Base-by-base conservation (phyloP, 2,329 filamentous ascomycete genomes). In the Ophiostoma angusticollis region DNA sequence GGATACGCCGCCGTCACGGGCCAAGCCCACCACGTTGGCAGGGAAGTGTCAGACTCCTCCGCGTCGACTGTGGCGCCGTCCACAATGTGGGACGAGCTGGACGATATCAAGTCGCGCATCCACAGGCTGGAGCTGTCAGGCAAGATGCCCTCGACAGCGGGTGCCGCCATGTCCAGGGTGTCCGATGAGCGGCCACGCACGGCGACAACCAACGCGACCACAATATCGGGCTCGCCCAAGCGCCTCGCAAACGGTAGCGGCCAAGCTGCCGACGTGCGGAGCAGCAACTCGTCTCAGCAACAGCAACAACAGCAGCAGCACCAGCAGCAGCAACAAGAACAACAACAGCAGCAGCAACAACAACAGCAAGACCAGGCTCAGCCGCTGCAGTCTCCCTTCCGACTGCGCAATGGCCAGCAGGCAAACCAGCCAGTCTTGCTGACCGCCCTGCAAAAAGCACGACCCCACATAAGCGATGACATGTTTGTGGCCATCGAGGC, bases 11-110 rank as follows among this genome's bases (percentile, higher is more conserved):
- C 23, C 23, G 23, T 11, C 23, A 11, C 2, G 13, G 32, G 22
- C 13, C 67, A 68, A 31, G 51, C 54, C 16, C 54, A 55, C 30
- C 62, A 71, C 42, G 61, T 58, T 14, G 33, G 17, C 3, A 49
- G 64, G 21, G 78, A 87, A 51, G 80, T 79, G 8, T 86, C 85
- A 0, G 85, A 91, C 51, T 96, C 91, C 1, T 89, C 82, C 0
- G 70, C 82, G 24, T 96, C 91, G 0, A 91, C 84, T 1, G 86
- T 80, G 1, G 85, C 84, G 1, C 84, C 87, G 11, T 93, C 86
- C 2, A 95, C 86, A 0, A 84, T 98, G 3, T 98, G 91, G 91
- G 91, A 96, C 55, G 91, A 98, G 58, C 63, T 98, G 21, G 91
- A 96, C 50, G 91, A 96, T 47, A 64, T 98, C 33, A 96, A 96